Evolutionary conservation across 2,329 filamentous ascomycete species (phyloP).

Genomic region (Aspergillus alliaceus): DNA sequence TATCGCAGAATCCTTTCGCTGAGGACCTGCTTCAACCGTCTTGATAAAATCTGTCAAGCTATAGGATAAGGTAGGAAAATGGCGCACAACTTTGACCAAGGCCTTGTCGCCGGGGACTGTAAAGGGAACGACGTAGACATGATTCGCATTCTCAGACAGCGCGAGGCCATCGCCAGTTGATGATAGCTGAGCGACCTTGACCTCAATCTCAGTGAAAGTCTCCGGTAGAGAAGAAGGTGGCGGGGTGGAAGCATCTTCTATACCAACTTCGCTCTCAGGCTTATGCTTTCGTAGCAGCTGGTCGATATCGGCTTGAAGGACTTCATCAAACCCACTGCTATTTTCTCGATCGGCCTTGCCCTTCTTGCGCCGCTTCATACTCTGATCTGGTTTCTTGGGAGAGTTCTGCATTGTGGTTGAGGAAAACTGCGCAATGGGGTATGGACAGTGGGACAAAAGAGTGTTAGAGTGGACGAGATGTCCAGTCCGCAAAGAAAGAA

Average conservation of each 20-base stretch:
- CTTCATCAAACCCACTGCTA: constrained; percentile 65
- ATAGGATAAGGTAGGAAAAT: constrained; percentile 66
- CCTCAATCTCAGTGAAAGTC: constrained; percentile 72
- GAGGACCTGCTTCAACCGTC: constrained; percentile 69
- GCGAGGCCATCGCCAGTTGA: constrained; percentile 92
- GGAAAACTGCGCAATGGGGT: constrained; percentile 21
- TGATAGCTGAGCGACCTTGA: constrained; percentile 78
- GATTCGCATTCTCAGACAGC: constrained; percentile 61
- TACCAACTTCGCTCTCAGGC: constrained; percentile 24
- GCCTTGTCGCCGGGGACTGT: constrained; percentile 80
- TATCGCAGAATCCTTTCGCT: constrained; percentile 75
- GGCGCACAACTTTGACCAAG: constrained; percentile 74
- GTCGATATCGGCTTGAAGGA: constrained; percentile 64
- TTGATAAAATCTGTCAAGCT: constrained; percentile 80
- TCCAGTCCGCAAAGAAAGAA: constrained; percentile 1
- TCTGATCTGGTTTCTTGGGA: constrained; percentile 24
- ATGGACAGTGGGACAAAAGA: constrained; percentile 8
- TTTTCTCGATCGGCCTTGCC: constrained; percentile 57
- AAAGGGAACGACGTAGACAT: constrained; percentile 87
- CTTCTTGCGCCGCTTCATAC: constrained; percentile 44
- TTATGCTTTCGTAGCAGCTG: constrained; percentile 35
- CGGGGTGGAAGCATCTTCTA: constrained; percentile 25
- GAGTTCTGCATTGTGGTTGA: constrained; percentile 27
- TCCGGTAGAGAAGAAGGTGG: constrained; percentile 55
- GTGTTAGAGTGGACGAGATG: constrained; percentile 7